Evolutionary conservation across 495 filamentous ascomycete genomes (phyloP), one percentile per base, ranked within the genome.

Genomic region (Beverwykella pulmonaria): DNA sequence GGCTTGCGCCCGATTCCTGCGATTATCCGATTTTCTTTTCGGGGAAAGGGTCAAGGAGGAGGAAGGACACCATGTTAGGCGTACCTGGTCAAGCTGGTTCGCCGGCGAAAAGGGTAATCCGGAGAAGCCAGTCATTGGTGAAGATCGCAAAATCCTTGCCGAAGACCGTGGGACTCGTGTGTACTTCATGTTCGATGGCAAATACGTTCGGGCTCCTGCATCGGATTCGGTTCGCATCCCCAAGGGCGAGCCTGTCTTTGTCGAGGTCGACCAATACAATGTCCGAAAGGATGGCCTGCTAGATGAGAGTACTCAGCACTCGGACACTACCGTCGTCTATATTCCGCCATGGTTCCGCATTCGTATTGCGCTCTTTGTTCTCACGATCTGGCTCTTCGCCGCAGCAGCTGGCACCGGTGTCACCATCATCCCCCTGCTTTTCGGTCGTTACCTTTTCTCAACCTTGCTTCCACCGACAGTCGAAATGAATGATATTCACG

Each of bases 201-300:
- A 84, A 67, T 97, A 89, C 72, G 93, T 99, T 25, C 86, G 91
- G 29, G 90, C 92, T 22, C 94, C 94, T 36, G 92, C 90, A 23
- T 96, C 90, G 1, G 94, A 98, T 76, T 91, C 93, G 74, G 90
- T 97, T 61, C 91, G 96, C 60, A 92, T 97, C 32, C 91, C 92
- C 9, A 96, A 96, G 78, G 91, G 89, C 46, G 82, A 78, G 30
- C 71, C 77, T 14, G 93, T 96, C 9, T 99, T 98, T 77, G 76
- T 95, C 30, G 87, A 92, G 20, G 90, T 96, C 8, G 82, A 86
- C 23, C 88, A 90, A 70, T 61, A 83, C n/a, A 91, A 93, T 68
- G 72, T 81, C 29, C 81, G 88, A 29, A 71, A 83, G 27, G 90
- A 93, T 75, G 86, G 83, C 19, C 68, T 73, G 44, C 70, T 77